Percentiles rank a stretch among this genome's conserved stretches.
phyloP scores from a whole-genome alignment of 2,329 filamentous ascomycete genomes.

The Fusarium neocosmosporiellum region DNA sequence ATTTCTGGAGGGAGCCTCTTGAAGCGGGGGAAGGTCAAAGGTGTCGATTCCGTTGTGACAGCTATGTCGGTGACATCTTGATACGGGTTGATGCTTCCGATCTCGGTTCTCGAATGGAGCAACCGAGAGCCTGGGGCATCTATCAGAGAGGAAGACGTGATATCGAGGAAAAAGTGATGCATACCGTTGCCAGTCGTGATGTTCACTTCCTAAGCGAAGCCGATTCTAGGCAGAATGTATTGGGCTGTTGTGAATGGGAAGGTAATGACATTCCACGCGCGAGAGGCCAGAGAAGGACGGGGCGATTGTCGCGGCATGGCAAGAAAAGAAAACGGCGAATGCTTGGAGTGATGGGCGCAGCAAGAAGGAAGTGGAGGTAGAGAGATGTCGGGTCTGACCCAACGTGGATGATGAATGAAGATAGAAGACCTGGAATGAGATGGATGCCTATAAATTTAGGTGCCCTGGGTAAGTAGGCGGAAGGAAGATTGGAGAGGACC shows the following conservation, averaged over 20 bases:
- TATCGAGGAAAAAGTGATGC: background rate
- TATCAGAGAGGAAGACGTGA: background rate
- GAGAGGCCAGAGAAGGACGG: background rate
- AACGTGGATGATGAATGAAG: background rate
- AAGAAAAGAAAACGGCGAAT: background rate
- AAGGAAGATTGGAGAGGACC: background rate
- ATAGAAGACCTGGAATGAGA: background rate
- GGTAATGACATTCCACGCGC: background rate
- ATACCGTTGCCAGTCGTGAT: background rate
- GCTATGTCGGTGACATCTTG: background rate
- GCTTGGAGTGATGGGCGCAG: background rate
- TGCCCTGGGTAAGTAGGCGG: background rate
- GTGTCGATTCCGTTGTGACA: background rate
- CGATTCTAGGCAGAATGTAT: background rate
- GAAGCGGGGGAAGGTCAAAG: constrained; percentile 1
- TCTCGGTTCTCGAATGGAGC: background rate
- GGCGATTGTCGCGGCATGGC: background rate
- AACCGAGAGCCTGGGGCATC: background rate
- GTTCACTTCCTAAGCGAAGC: background rate
- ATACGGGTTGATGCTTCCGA: background rate
- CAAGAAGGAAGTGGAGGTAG: background rate
- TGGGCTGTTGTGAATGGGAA: background rate
- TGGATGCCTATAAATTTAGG: background rate
- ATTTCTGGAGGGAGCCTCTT: constrained; percentile 9
- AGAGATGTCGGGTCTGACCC: background rate